phyloP scores from a whole-genome alignment of 306 rosid species.

The Senna tora region DNA sequence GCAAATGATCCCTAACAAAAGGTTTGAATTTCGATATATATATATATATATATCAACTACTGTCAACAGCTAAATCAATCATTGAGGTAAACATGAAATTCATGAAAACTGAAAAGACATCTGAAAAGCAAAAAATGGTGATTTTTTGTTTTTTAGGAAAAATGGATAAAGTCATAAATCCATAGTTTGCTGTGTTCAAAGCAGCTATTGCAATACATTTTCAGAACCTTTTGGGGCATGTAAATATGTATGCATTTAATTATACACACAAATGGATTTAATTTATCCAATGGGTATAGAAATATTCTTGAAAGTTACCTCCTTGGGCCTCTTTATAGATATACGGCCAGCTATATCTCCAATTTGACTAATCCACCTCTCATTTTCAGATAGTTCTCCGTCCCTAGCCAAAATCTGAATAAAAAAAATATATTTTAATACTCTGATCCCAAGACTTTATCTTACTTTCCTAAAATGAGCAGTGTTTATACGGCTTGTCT shows the following conservation, averaged over 20 bases:
- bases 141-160: not conserved
- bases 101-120: not conserved
- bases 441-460: constrained; percentile 32
- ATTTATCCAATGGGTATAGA: constrained; percentile 11
- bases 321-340: constrained; percentile 95
- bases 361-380: constrained; percentile 88
- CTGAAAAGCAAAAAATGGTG: not conserved
- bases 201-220: constrained; percentile 24
- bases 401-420: constrained; percentile 91
- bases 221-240: constrained; percentile 14
- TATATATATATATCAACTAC: no score
- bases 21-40: no score
- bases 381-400: constrained; percentile 86
- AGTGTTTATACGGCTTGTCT: constrained; percentile 32
- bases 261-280: constrained; percentile 19
- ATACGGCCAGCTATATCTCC: constrained; percentile 93
- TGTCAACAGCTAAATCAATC: no score
- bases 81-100: not conserved
- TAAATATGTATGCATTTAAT: constrained; percentile 21
- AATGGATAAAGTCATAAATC: constrained; percentile 10
- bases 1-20: constrained; percentile 12
- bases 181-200: constrained; percentile 11
- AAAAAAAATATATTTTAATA: constrained; percentile 35
- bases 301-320: constrained; percentile 61
- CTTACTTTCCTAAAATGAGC: constrained; percentile 32